phyloP scores from a whole-genome alignment of 495 filamentous ascomycete genomes.

The Collariella sp. region DNA sequence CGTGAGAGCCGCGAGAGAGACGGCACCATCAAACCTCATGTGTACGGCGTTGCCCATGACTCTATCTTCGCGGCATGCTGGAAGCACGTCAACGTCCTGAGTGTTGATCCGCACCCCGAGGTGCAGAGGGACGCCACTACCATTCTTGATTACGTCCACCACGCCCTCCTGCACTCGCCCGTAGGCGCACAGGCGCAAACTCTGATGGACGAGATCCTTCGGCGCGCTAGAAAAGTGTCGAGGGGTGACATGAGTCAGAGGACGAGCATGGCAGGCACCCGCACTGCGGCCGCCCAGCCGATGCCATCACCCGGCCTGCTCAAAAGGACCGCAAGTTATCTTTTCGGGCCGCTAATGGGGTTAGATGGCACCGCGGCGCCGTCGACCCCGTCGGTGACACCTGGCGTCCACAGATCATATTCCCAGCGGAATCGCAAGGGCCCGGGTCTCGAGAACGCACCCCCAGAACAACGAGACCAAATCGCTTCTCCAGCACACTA shows the following conservation, averaged over 20 bases:
- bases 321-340: slow-evolving; percentile 46
- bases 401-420: slow-evolving; percentile 34
- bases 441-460: slow-evolving; percentile 52
- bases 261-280: slow-evolving; percentile 32
- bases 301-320: slow-evolving; percentile 40
- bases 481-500: slow-evolving; percentile 60
- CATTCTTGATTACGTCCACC: slow-evolving; percentile 77
- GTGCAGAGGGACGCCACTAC: slow-evolving; percentile 73
- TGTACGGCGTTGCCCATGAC: slow-evolving; percentile 61
- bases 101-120: slow-evolving; percentile 90
- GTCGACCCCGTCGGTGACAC: slow-evolving; percentile 27
- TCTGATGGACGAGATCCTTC: slow-evolving; percentile 64
- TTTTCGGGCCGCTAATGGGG: slow-evolving; percentile 51
- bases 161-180: slow-evolving; percentile 64
- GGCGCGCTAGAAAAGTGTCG: slow-evolving; percentile 44
- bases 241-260: slow-evolving; percentile 42
- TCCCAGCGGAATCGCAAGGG: slow-evolving; percentile 41
- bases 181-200: slow-evolving; percentile 59
- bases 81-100: slow-evolving; percentile 84
- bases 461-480: slow-evolving; percentile 73
- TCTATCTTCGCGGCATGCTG: slow-evolving; percentile 87
- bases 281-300: slow-evolving; percentile 32
- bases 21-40: slow-evolving; percentile 40
- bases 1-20: slow-evolving; percentile 42
- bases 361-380: slow-evolving; percentile 27